Evolutionary conservation across 495 filamentous ascomycete species (phyloP), one percentile per base, ranked within the genome.

Genomic region (Echria macrotheca): DNA sequence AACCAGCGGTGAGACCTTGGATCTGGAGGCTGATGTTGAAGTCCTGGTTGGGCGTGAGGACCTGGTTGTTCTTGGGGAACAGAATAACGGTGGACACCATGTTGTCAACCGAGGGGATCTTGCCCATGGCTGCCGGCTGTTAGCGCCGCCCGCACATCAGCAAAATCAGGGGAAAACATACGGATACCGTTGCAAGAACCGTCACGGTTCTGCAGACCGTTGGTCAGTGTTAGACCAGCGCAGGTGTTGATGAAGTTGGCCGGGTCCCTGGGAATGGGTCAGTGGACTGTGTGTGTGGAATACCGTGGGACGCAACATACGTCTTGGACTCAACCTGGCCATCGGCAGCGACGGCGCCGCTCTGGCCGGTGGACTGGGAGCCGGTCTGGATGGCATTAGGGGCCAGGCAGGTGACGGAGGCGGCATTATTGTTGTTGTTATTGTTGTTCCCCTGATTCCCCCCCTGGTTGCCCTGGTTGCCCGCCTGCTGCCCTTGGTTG

Each of bases 131-230:
- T 79, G 63, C 38, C 18, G 35, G 35, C 6, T 37, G 45, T 69
- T 63, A 70, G 61, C 26, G 6, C 18, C 19, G 26, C 0, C 1
- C 9, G 29, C 28, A 17, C 4, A 44, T 69, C 52, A 59, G 10
- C 14, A 10, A 14, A 17, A 28, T 3, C 0, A 5, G 8, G 8
- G 17, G 5, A 17, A 12, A 18, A 81, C 83, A 76, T 82, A 63
- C 74, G 70, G 67, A 81, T 74, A 64, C 81, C 81, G 61, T 88
- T 88, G 66, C 84, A 88, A 35, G 84, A 87, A n/a, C 84, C 84
- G 11, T 49, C 58, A 44, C 73, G 71, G 44, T 77, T 67, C 62
- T 88, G 84, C 19, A 72, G 60, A 59, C 84, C 84, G 59, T 87
- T 87, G 42, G 84, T 88, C 47, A 82, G 41, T n/a, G 74, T 79